Evolutionary conservation across 192 early-diverging fungal species (phyloP), one percentile per base, ranked within the genome.

Genomic region (Coemansia furcata): DNA sequence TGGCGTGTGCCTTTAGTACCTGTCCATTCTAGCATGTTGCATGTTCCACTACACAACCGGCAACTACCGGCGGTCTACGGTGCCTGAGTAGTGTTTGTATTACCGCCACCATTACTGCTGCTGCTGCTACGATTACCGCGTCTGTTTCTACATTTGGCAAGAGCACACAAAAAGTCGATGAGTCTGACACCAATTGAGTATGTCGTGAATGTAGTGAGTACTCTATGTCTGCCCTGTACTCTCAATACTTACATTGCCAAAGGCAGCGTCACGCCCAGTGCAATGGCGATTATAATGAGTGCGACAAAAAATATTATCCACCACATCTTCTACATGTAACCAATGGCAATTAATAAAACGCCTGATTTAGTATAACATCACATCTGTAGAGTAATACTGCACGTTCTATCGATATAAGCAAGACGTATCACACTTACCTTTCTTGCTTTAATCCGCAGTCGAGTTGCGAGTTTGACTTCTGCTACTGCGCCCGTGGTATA

Each of bases 211-310:
- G 4, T 35, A 21, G 26, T 38, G 55, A 10, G 35, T 23, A 9
- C 9, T 35, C 6, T 38, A 30, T 47, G 33, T 7, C 14, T 19
- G 12, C 9, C 2, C 1, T 3, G 50, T 0, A 4, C 26, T 0
- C 36, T 23, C 11, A 47, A 9, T 63, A 82, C 79, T 82, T 77
- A 82, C 79, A 71, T 77, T 29, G 79, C 79, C 43, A 82, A 30
- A 3, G 79, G 79, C 8, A 82, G 30, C 2, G 79, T 55, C 6
- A 82, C 65, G 0, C 71, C 72, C 12, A 73, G 59, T 6, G 79
- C 79, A 9, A 82, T 72, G 0, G 74, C 79, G 11, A 74, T 60
- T 29, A 82, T 62, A 23, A 82, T 64, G 1, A 82, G 42, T 36
- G 73, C 42, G 3, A 82, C 10, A 3, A 82, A 49, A 21, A 73